phyloP scores from a whole-genome alignment of 1,284 basidiomycete genomes.

The Ganoderma multipileum region DNA sequence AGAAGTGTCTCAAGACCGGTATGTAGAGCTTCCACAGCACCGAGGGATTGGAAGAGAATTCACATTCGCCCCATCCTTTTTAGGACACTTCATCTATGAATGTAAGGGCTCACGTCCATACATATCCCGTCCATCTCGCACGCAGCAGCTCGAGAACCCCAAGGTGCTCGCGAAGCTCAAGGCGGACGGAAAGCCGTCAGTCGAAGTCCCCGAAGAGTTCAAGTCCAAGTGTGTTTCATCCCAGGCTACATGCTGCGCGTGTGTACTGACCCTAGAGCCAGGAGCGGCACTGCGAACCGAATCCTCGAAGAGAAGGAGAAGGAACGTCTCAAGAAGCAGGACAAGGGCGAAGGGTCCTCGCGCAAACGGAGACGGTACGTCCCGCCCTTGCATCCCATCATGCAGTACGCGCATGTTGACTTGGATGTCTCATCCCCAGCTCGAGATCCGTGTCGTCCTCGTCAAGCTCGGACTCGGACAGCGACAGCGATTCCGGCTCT shows the following conservation, averaged over 20 bases:
- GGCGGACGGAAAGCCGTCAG: slow-evolving; percentile 68
- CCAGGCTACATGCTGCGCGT: not conserved
- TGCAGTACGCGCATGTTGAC: slow-evolving; percentile 5
- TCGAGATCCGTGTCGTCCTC: slow-evolving; percentile 32
- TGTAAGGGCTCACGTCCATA: slow-evolving; percentile 79
- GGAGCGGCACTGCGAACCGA: slow-evolving; percentile 73
- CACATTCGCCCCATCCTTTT: not conserved
- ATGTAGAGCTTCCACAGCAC: slow-evolving; percentile 21
- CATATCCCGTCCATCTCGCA: slow-evolving; percentile 78
- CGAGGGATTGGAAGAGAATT: not conserved
- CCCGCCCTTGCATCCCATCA: slow-evolving; percentile 4
- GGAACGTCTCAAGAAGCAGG: slow-evolving; percentile 58
- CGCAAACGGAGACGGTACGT: slow-evolving; percentile 63
- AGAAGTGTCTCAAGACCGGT: slow-evolving; percentile 79
- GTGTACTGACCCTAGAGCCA: slow-evolving; percentile 33
- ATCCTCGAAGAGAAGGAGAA: slow-evolving; percentile 80
- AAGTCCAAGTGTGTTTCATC: slow-evolving; percentile 67
- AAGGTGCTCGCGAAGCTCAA: slow-evolving; percentile 66
- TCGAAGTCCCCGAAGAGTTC: slow-evolving; percentile 83
- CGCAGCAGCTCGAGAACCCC: slow-evolving; percentile 79
- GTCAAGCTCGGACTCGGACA: slow-evolving; percentile 39
- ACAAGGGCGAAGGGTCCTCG: slow-evolving; percentile 46
- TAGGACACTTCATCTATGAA: slow-evolving; percentile 82
- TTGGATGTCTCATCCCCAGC: slow-evolving; percentile 24
- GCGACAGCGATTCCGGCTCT: slow-evolving; percentile 47